Evolutionary conservation across 768 basidiomycete species (phyloP).

Genomic region (Suillus brevipes): DNA sequence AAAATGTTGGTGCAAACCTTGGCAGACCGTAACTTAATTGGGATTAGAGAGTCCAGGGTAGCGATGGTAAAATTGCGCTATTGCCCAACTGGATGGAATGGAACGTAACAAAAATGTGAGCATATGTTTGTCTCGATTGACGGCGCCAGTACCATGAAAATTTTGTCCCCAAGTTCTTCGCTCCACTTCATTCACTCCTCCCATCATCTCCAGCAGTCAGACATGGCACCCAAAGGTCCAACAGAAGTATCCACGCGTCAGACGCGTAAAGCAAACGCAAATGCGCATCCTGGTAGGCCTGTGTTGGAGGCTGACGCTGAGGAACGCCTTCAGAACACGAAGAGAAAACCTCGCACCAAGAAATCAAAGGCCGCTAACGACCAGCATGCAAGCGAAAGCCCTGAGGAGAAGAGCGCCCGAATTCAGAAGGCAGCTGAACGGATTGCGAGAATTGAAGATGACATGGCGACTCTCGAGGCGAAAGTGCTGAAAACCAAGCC

Average conservation of each 20-base stretch:
- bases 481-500: neutral
- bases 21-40: too few relatives aligned
- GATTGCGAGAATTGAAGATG: constrained; percentile 4
- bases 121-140: too few relatives aligned
- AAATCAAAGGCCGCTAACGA: constrained; percentile 1
- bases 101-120: too few relatives aligned
- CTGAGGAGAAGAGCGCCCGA: neutral
- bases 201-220: neutral
- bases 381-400: neutral
- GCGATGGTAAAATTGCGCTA: too few relatives aligned
- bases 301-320: constrained; percentile 10
- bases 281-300: constrained; percentile 8
- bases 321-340: constrained; percentile 5
- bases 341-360: neutral
- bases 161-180: neutral
- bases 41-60: too few relatives aligned
- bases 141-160: constrained; percentile 9
- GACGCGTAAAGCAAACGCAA: constrained; percentile 4
- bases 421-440: neutral
- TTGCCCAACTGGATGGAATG: too few relatives aligned
- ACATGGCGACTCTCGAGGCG: neutral
- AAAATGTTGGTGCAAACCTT: too few relatives aligned
- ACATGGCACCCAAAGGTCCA: neutral
- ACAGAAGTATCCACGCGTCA: neutral
- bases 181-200: neutral